A percentile compares a stretch with the other conserved stretches of the same genome.
phyloP scores from a whole-genome alignment of 1,139 yeast species.

The Debaryomyces subglobosus region DNA sequence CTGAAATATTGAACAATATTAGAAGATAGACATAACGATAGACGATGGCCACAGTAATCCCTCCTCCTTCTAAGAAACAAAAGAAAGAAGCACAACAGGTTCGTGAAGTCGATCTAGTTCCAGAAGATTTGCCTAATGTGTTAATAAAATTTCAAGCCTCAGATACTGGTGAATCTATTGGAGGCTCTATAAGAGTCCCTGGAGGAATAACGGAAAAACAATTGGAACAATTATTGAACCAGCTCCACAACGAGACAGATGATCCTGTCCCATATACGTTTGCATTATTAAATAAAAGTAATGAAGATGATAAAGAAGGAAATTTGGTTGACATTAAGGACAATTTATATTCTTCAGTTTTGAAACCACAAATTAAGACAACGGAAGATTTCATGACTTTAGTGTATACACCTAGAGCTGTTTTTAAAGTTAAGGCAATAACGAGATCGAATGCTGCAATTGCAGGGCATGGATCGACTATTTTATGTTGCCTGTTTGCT shows the following conservation, averaged over 20 bases:
- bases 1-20: neutral
- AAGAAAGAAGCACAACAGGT: constrained; percentile 82
- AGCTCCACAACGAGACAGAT: constrained; percentile 63
- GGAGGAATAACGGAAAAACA: constrained; percentile 86
- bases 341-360: constrained; percentile 74
- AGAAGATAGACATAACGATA: neutral
- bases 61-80: constrained; percentile 93
- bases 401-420: constrained; percentile 92
- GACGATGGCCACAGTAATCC: constrained; percentile 86
- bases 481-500: constrained; percentile 89
- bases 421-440: constrained; percentile 89
- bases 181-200: constrained; percentile 89
- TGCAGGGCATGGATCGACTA: constrained; percentile 94
- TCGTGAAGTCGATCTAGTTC: constrained; percentile 72
- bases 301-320: constrained; percentile 39
- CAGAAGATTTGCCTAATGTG: constrained; percentile 83
- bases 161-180: constrained; percentile 88
- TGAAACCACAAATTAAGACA: constrained; percentile 84
- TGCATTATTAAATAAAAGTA: constrained; percentile 57
- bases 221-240: constrained; percentile 83
- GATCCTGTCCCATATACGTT: constrained; percentile 93
- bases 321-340: constrained; percentile 71
- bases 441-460: constrained; percentile 92
- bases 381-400: constrained; percentile 93
- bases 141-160: constrained; percentile 89